Base-by-base conservation (phyloP, 176 grass and related monocot species). In the Raddia distichophylla region DNA sequence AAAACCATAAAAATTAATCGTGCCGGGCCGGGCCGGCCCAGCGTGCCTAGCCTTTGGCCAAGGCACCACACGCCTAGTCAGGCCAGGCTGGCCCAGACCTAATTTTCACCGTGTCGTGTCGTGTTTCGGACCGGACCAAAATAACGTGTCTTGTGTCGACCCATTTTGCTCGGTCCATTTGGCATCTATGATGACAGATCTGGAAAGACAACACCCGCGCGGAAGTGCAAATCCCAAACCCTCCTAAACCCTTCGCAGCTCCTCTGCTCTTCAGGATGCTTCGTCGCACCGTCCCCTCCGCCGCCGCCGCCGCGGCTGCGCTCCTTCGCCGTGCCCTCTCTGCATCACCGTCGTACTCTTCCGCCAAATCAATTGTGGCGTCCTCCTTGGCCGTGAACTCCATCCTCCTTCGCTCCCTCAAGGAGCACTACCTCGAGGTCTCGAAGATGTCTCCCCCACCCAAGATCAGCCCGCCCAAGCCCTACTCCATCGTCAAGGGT, bases 391-490 rank as follows among this genome's bases (percentile, higher is more conserved):
- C 85, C 13, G 88, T 99, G 52, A 88, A 95, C 59, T 90, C 89
- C 51, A 90, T 99, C 63, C 67, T 99, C 71, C 93, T 99, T 67
- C 91, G 93, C 20, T 99, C 93, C 57, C 91, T 99, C 64, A 99
- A 99, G 84, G 91, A 95, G 61, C 96, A 99, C 89, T 99, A 90
- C 69, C 44, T 83, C 63, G 93, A 99, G 86, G 82, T 99, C 82
- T 85, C 80, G 82, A 95, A 93, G 76, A 99, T 95, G 93, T 40
- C 72, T 61, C 93, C 96, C 58, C 96, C 96, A 14, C 91, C 91
- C 22, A 99, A 93, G 80, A 80, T 90, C 17, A 87, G 70, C 80
- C 96, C 91, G 44, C 96, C 96, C 73, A 64, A 75, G 65, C 87
- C 91, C 57, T 99, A 77, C 80, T 62, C 91, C 54, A 93, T 99